phyloP scores from a whole-genome alignment of 768 basidiomycete genomes.

The Sporobolomyces roseus region DNA sequence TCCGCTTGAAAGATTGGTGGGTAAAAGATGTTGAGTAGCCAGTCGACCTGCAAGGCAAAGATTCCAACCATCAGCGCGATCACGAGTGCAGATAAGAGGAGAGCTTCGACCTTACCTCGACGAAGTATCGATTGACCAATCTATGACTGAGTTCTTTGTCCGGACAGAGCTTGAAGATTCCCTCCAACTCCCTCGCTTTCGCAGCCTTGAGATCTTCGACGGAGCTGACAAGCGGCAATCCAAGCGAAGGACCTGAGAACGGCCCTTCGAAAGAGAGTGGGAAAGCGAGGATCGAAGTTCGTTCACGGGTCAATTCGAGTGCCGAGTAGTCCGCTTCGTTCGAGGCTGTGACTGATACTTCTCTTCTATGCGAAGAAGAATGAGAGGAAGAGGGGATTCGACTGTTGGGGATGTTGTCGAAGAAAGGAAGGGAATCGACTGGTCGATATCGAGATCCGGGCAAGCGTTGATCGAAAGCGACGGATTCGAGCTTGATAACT shows the following conservation, averaged over 20 bases:
- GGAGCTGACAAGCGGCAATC: slow-evolving; percentile 13
- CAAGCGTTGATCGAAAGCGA: slow-evolving; percentile 20
- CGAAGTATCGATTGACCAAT: slow-evolving; percentile 26
- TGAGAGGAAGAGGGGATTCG: background rate
- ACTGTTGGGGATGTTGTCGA: slow-evolving; percentile 20
- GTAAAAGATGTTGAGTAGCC: slow-evolving; percentile 14
- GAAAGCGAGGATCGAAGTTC: slow-evolving; percentile 22
- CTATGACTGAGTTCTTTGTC: background rate
- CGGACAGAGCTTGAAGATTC: slow-evolving; percentile 6
- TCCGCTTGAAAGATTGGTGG: slow-evolving; percentile 20
- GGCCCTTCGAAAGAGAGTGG: slow-evolving; percentile 28
- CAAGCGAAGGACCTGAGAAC: slow-evolving; percentile 5
- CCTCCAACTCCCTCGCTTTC: background rate
- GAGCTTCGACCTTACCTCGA: slow-evolving; percentile 1
- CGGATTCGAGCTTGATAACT: slow-evolving; percentile 31
- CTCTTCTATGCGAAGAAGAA: background rate
- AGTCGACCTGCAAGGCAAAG: slow-evolving; percentile 31
- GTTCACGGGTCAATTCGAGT: slow-evolving; percentile 19
- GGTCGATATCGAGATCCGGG: slow-evolving; percentile 20
- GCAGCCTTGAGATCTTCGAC: slow-evolving; percentile 7
- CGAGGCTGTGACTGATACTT: background rate
- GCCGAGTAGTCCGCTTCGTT: background rate
- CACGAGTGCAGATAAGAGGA: background rate
- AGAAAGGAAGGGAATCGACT: slow-evolving; percentile 28
- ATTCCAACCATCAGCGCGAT: too few species aligned